These are phyloP conservation scores for Croton setiger DNA, from an alignment of 441 rosid genomes.

Conservation along the genomic window DNA sequence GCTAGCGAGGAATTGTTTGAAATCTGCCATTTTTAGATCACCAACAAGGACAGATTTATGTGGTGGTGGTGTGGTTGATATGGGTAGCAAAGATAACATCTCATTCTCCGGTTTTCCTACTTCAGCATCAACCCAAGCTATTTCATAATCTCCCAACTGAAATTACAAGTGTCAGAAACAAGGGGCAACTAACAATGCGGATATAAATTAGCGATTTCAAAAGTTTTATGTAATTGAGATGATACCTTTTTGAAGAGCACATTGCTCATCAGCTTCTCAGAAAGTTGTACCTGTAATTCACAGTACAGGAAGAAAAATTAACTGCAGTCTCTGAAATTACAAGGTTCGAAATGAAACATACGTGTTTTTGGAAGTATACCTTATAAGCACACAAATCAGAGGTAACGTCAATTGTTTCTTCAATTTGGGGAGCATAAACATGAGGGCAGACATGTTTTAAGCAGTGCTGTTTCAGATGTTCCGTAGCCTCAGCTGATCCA, in stretches of 20 bases:
- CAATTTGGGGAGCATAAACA: slow-evolving; percentile 87
- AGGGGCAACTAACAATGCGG: slow-evolving; percentile 1
- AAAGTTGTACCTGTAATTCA: slow-evolving; percentile 76
- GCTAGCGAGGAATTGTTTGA: slow-evolving; percentile 83
- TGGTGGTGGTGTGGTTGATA: slow-evolving; percentile 54
- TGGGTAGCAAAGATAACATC: slow-evolving; percentile 61
- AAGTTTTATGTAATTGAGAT: neutral
- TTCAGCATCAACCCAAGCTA: slow-evolving; percentile 92
- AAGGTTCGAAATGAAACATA: slow-evolving; percentile 7
- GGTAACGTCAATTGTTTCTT: slow-evolving; percentile 90
- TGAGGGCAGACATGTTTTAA: slow-evolving; percentile 78
- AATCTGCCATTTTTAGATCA: slow-evolving; percentile 90
- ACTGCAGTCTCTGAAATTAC: slow-evolving; percentile 13
- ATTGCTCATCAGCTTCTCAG: slow-evolving; percentile 95
- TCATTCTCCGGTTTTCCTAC: slow-evolving; percentile 81
- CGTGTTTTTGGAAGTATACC: slow-evolving; percentile 32
- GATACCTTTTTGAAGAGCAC: slow-evolving; percentile 89
- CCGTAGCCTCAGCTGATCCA: slow-evolving; percentile 95
- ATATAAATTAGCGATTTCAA: neutral
- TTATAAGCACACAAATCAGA: slow-evolving; percentile 97
- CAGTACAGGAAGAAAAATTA: slow-evolving; percentile 19
- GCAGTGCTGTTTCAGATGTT: slow-evolving; percentile 96
- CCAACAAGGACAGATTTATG: slow-evolving; percentile 94
- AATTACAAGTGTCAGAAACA: slow-evolving; percentile 16
- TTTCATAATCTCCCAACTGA: slow-evolving; percentile 91